These are phyloP conservation scores for Torulaspora quercuum DNA, from an alignment of 805 yeast species.

Conservation along the genomic window DNA sequence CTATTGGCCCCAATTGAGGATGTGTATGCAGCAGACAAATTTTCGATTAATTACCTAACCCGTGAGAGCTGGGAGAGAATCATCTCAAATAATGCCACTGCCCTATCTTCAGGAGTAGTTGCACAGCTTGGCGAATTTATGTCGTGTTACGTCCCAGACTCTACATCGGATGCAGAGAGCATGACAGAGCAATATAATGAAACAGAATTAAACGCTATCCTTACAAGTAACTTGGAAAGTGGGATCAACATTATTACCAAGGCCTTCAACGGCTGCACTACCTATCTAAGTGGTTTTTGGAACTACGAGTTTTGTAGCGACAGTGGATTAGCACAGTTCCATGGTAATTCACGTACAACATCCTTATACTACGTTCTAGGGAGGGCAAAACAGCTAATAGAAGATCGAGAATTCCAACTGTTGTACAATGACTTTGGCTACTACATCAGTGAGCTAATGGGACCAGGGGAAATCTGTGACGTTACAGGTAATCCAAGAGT, in stretches of 20 bases:
- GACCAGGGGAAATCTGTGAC: conserved; percentile 58
- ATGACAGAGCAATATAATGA: conserved; percentile 10
- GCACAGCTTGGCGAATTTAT: conserved; percentile 20
- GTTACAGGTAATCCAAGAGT: conserved; percentile 50
- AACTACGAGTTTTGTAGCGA: conserved; percentile 50
- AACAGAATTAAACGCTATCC: conserved; percentile 12
- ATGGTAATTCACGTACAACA: conserved; percentile 22
- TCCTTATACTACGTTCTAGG: conserved; percentile 30
- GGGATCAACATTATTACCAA: conserved; percentile 22
- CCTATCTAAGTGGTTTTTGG: conserved; percentile 47
- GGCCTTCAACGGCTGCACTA: conserved; percentile 26
- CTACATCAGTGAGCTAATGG: conserved; percentile 37
- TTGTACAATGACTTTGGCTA: conserved; percentile 37
- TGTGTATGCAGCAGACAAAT: conserved; percentile 20
- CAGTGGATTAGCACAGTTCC: conserved; percentile 49
- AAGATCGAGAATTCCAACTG: conserved; percentile 31
- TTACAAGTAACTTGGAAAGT: conserved; percentile 18
- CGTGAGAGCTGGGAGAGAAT: conserved; percentile 18
- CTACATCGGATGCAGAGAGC: conserved; percentile 5
- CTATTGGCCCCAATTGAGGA: conserved; percentile 25
- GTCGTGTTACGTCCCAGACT: conserved; percentile 26
- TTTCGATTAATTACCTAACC: conserved; percentile 21
- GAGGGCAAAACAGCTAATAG: conserved; percentile 17
- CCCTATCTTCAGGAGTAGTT: conserved; percentile 17
- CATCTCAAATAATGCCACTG: conserved; percentile 13